phyloP scores from a whole-genome alignment of 345 rosid genomes.

The Melastoma malabathricum region DNA sequence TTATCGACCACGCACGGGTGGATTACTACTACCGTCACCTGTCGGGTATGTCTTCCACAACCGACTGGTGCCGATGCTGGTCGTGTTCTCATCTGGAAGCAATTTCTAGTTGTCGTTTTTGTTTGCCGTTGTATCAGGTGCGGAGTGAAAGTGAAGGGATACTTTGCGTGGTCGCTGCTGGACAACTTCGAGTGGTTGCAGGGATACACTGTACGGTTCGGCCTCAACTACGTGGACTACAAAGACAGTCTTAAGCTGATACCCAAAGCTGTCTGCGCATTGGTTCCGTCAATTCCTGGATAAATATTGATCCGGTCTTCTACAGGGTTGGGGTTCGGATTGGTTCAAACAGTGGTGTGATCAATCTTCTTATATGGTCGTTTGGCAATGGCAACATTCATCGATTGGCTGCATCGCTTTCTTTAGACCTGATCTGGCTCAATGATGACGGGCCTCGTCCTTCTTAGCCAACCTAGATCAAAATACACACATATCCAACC shows the following conservation, averaged over 20 bases:
- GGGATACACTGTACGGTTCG: slow-evolving; percentile 9
- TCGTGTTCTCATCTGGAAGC: background rate
- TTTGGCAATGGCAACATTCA: too few species aligned
- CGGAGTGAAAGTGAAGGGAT: slow-evolving; percentile 9
- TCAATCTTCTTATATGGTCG: too few species aligned
- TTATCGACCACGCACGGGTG: slow-evolving; percentile 18
- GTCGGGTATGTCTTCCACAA: slow-evolving; percentile 11
- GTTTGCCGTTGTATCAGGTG: background rate
- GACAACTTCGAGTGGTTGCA: slow-evolving; percentile 11
- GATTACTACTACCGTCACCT: slow-evolving; percentile 19
- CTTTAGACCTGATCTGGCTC: too few species aligned
- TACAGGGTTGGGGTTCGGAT: too few species aligned
- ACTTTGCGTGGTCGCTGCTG: slow-evolving; percentile 11
- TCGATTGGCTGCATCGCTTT: too few species aligned
- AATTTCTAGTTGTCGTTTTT: background rate
- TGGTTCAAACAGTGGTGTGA: background rate
- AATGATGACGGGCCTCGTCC: too few species aligned
- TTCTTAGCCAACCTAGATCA: too few species aligned
- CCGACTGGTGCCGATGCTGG: background rate
- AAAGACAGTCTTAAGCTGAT: slow-evolving; percentile 5
- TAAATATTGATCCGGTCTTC: background rate
- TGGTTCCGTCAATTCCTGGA: slow-evolving; percentile 11
- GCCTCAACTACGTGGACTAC: slow-evolving; percentile 11
- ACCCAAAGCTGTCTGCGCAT: slow-evolving; percentile 6
- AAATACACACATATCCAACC: too few species aligned